Evolutionary conservation across 495 filamentous ascomycete genomes (phyloP), one percentile per base, ranked within the genome.

Genomic region (Corynascus novoguineensis): DNA sequence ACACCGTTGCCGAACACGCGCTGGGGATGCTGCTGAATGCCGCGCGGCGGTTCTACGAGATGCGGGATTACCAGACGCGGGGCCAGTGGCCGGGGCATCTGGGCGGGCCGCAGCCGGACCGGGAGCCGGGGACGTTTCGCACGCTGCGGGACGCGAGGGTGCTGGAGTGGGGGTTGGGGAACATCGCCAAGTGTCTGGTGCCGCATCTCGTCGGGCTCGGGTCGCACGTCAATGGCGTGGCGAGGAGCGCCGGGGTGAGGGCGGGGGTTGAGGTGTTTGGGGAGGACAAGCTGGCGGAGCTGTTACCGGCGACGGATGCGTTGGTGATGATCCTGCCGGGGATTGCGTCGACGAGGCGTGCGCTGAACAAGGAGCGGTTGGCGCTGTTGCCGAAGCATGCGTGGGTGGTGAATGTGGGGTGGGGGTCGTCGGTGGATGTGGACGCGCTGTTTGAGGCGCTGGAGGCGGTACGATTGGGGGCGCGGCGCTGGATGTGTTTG

Each of bases 371-470:
- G n/a, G 75, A 77, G 45, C 79, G 89, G 60, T 79, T 92, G 60
- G 70, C 68, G 54, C 80, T 86, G 67, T 85, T 92, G 79, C 91
- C 90, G 66, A 78, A 81, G 60, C 89, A 89, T 14, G 82, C 87
- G 15, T 87, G 90, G 64, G 78, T 92, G 52, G 82, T 92, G 14
- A 95, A 95, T 66, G 92, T 90, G 3, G 89, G 89, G 5, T 81
- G 89, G 6, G 89, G 89, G 21, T 86, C 86, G 29, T 73, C 89
- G 54, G 83, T 92, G 37, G 86, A 95, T 62, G 89, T 92, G 77
- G 84, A 75, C 37, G 87, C 87, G 24, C 77, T 91, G 54, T 86
- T 85, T n/a, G 78, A 83, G 21, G 87, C 88, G 22, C 68, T 92
- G 14, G 79, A 88, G 46, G 78, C 72, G 86, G 82, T 2, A 79